Base-by-base conservation (phyloP, 1,284 basidiomycete species). In the Xerocomus nothofagi region DNA sequence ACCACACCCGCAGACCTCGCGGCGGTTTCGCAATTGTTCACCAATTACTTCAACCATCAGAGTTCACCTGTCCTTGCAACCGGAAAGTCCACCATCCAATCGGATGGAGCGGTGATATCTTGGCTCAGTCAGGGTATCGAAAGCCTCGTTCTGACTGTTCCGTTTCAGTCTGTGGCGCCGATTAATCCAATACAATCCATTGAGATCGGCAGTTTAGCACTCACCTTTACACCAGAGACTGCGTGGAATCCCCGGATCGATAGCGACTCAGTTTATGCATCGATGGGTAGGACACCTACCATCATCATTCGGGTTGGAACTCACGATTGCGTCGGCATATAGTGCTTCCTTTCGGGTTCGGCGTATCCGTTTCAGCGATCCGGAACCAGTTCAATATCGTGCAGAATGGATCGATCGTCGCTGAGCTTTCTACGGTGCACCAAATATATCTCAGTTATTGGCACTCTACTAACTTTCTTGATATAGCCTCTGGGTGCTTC, bases 341-440 rank as follows among this genome's bases (percentile, higher is more conserved):
- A 84, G 84, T 75, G 51, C 69, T 91, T 46, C 89, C 88, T 26
- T 91, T 91, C 57, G 89, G 88, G n/a, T 91, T 91, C 69, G 71
- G 72, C 23, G 45, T 91, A 12, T 69, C 73, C n/a, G 82, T 91
- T 46, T 76, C 75, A 24, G 66, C 82, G 57, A 88, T 91, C 26
- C 71, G 79, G 62, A 91, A 90, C 63, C 71, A 73, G 49, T 85
- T 86, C 65, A 81, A 77, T 38, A 83, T 85, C 58, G 73, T 77
- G 32, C 78, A 69, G 59, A 77, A 80, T 54, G 76, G 75, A 20
- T 66, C 65, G 5, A 65, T 71, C 18, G 76, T 84, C 3, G 83
- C 80, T 37, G 79, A 73, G 24, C 73, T 81, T 49, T 75, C 74
- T 39, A 87, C 79, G 56, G 82, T 83, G 60, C 31, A 68, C 66